Evolutionary conservation across 148 eudicot genomes (phyloP).

Genomic region (Suaeda aralocaspica): DNA sequence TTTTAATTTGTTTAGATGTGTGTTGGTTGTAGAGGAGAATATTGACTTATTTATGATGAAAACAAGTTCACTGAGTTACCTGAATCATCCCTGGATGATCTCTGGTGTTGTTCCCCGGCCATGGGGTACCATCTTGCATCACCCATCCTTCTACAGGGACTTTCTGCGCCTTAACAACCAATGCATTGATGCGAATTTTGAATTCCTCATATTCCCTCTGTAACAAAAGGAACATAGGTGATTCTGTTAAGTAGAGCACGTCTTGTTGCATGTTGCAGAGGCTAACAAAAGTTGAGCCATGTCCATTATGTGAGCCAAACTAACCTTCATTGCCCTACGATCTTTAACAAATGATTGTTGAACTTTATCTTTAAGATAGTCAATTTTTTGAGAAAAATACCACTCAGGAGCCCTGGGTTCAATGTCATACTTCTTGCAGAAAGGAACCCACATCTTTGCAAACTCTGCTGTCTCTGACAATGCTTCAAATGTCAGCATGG

Average conservation of each 20-base stretch:
- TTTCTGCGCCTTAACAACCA: conserved; percentile 57
- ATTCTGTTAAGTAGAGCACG: not conserved
- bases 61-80: conserved; percentile 30
- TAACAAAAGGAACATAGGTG: not conserved
- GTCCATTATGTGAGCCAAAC: not conserved
- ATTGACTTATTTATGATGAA: too few species aligned
- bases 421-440: conserved; percentile 70
- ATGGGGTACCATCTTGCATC: conserved; percentile 73
- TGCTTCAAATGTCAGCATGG: conserved; percentile 81
- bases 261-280: not conserved
- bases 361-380: conserved; percentile 67
- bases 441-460: conserved; percentile 87
- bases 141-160: conserved; percentile 74
- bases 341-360: conserved; percentile 79
- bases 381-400: conserved; percentile 72
- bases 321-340: conserved; percentile 86
- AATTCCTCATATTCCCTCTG: conserved; percentile 85
- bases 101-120: conserved; percentile 69
- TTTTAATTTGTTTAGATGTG: too few species aligned
- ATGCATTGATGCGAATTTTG: conserved; percentile 57
- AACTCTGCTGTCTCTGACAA: conserved; percentile 79
- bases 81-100: conserved; percentile 83
- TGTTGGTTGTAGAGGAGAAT: too few species aligned
- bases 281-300: not conserved
- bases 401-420: conserved; percentile 96